phyloP scores from a whole-genome alignment of 768 basidiomycete species.

The Mrakia gelida region DNA sequence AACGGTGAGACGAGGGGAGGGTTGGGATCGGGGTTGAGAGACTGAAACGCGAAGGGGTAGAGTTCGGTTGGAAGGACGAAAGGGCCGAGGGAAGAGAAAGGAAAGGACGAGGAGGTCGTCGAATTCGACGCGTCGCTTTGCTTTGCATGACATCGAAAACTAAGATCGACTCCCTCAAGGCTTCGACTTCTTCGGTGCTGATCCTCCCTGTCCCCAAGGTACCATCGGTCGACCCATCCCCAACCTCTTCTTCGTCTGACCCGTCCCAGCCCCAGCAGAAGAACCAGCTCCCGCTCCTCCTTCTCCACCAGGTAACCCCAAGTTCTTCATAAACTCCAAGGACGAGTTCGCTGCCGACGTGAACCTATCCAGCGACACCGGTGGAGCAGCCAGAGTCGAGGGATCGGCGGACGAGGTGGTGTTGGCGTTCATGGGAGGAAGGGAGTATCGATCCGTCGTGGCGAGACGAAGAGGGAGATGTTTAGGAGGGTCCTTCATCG shows the following conservation, averaged over 20 bases:
- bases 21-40: no score
- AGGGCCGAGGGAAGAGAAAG: no score
- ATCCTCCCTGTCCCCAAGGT: background rate
- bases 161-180: background rate
- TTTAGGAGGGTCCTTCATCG: constrained; percentile 4
- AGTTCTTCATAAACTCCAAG: background rate
- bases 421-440: constrained; percentile 22
- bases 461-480: background rate
- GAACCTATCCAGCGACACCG: background rate
- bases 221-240: constrained; percentile 15
- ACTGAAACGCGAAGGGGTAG: no score
- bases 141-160: no score
- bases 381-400: background rate
- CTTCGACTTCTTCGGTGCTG: background rate
- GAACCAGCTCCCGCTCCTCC: background rate
- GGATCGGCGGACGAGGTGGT: constrained; percentile 23
- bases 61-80: no score
- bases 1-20: no score
- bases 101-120: no score
- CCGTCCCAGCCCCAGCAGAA: no score
- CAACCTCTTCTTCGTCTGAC: background rate
- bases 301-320: constrained; percentile 1
- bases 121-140: no score
- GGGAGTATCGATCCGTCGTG: constrained; percentile 15
- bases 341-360: background rate